Evolutionary conservation across 2,329 filamentous ascomycete genomes (phyloP).

Genomic region (Xylariales sp.): DNA sequence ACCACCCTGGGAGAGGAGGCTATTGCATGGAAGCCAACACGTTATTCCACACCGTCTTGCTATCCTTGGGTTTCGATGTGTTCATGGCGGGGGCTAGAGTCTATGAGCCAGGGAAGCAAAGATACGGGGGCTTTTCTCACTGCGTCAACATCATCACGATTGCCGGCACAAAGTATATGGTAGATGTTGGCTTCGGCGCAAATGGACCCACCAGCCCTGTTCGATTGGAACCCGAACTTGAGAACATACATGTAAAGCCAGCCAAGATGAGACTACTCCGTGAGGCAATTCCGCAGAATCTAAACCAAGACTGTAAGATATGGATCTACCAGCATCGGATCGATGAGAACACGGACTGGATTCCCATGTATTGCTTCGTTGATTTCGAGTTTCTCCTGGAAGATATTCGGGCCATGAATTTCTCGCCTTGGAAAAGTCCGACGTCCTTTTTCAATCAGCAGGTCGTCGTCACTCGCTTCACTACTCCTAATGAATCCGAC

Average conservation of each 20-base stretch:
- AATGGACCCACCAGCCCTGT: constrained; percentile 17
- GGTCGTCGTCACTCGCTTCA: constrained; percentile 33
- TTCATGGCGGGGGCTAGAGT: constrained; percentile 23
- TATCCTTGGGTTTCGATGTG: constrained; percentile 32
- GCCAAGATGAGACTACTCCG: constrained; percentile 30
- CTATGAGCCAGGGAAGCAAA: constrained; percentile 4
- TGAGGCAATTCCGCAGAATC: constrained; percentile 18
- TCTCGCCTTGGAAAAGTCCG: constrained; percentile 27
- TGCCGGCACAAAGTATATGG: constrained; percentile 12
- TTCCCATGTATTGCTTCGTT: constrained; percentile 40
- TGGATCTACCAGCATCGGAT: constrained; percentile 21
- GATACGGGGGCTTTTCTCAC: constrained; percentile 22
- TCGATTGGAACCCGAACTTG: constrained; percentile 7
- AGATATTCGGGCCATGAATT: constrained; percentile 35
- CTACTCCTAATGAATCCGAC: constrained; percentile 26
- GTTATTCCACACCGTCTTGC: constrained; percentile 37
- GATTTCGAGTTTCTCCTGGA: constrained; percentile 35
- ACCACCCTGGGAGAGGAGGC: constrained; percentile 30
- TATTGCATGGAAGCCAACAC: constrained; percentile 43
- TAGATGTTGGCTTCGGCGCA: constrained; percentile 21
- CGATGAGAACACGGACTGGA: constrained; percentile 29
- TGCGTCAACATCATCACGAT: constrained; percentile 22
- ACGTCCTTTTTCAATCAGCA: constrained; percentile 31
- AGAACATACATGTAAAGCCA: constrained; percentile 12
- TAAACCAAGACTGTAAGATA: constrained; percentile 14